Evolutionary conservation across 805 yeast species (phyloP).

Genomic region (Kazachstania viticola): DNA sequence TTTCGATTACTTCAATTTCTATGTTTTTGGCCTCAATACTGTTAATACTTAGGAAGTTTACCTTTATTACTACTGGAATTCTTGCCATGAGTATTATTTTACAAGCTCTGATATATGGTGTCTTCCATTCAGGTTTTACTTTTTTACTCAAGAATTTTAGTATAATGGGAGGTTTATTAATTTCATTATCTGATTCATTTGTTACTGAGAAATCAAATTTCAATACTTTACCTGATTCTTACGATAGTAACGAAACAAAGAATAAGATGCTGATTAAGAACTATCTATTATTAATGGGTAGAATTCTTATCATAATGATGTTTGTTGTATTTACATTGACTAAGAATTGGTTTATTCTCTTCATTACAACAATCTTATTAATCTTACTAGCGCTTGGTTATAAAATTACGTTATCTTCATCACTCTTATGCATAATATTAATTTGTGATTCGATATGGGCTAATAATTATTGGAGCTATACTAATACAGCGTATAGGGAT

Average conservation of each 20-base stretch:
- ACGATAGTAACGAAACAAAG: constrained; percentile 41
- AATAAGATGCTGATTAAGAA: too few species aligned
- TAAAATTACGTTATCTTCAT: constrained; percentile 84
- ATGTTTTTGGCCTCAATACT: constrained; percentile 70
- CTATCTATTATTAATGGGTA: constrained; percentile 78
- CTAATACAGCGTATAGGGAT: constrained; percentile 64
- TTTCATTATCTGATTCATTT: constrained; percentile 79
- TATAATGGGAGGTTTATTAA: constrained; percentile 82
- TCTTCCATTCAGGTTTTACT: constrained; percentile 62
- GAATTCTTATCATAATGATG: constrained; percentile 73
- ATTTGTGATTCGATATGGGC: constrained; percentile 64
- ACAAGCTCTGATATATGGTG: constrained; percentile 85
- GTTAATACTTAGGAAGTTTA: constrained; percentile 58
- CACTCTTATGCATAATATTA: constrained; percentile 53
- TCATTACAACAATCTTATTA: constrained; percentile 60
- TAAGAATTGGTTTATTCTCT: constrained; percentile 56
- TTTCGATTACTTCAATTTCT: constrained; percentile 47
- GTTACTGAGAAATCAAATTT: constrained; percentile 58
- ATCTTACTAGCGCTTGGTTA: constrained; percentile 81
- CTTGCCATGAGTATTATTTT: constrained; percentile 62
- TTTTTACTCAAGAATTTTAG: constrained; percentile 82
- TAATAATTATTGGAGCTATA: constrained; percentile 83
- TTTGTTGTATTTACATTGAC: constrained; percentile 78
- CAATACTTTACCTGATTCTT: constrained; percentile 42
- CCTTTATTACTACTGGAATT: constrained; percentile 59